phyloP scores from a whole-genome alignment of 108 stramenopile species.

The Asterionellopsis glacialis region DNA sequence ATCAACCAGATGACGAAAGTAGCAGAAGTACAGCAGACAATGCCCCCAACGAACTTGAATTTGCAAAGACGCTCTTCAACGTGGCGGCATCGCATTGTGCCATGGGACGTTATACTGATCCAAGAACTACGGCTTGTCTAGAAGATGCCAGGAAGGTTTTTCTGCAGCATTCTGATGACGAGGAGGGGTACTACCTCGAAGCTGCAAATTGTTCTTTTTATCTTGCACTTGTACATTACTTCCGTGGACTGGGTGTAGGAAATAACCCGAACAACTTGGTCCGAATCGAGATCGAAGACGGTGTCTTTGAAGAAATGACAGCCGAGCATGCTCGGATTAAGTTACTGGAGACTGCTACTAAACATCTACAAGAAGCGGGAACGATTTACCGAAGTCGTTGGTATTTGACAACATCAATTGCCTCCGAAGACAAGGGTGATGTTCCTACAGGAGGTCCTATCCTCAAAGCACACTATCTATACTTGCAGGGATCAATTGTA shows the following conservation, averaged over 20 bases:
- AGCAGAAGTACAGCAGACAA: background rate
- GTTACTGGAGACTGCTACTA: background rate
- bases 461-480: conserved; percentile 3
- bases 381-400: background rate
- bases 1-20: too few relatives aligned
- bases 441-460: background rate
- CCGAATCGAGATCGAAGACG: too few relatives aligned
- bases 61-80: conserved; percentile 5
- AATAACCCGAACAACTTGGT: too few relatives aligned
- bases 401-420: background rate
- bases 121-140: background rate
- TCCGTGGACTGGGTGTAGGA: too few relatives aligned
- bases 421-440: background rate
- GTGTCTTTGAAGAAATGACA: too few relatives aligned
- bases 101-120: conserved; percentile 5
- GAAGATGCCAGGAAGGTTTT: conserved; percentile 7
- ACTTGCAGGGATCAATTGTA: conserved; percentile 22
- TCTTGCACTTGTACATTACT: background rate
- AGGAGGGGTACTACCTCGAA: background rate
- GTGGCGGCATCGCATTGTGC: conserved; percentile 9
- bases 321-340: background rate
- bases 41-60: background rate
- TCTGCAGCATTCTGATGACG: background rate
- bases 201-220: conserved; percentile 5
- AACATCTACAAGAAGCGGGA: background rate